Evolutionary conservation across 2,329 filamentous ascomycete species (phyloP).

Genomic region (Fusarium secorum): DNA sequence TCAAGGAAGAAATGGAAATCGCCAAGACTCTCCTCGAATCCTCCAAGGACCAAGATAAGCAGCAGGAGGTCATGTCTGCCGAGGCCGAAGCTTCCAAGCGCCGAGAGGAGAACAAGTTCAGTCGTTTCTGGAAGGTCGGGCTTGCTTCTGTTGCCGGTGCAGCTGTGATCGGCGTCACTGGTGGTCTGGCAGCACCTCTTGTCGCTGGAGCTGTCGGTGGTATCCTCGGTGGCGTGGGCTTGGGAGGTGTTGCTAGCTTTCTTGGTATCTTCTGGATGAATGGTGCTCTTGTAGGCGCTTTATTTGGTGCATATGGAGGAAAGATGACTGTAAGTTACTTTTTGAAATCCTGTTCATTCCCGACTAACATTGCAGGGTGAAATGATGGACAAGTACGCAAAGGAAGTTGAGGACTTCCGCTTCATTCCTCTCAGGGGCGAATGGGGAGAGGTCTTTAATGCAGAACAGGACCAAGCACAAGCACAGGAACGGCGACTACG

Average conservation of each 20-base stretch:
- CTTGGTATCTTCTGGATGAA: constrained; percentile 88
- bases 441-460: constrained; percentile 44
- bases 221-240: constrained; percentile 83
- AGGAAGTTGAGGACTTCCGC: constrained; percentile 81
- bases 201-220: constrained; percentile 86
- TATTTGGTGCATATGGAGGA: constrained; percentile 90
- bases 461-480: constrained; percentile 32
- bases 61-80: constrained; percentile 67
- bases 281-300: constrained; percentile 80
- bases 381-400: constrained; percentile 88
- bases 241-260: constrained; percentile 87
- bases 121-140: constrained; percentile 88
- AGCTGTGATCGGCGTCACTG: constrained; percentile 88
- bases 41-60: constrained; percentile 54
- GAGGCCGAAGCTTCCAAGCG: constrained; percentile 79
- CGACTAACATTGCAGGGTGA: constrained; percentile 61
- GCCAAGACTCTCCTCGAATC: constrained; percentile 77
- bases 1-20: constrained; percentile 76
- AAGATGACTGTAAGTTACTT: constrained; percentile 63
- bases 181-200: constrained; percentile 86
- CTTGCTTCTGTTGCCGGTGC: constrained; percentile 89
- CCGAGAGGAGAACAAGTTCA: constrained; percentile 72
- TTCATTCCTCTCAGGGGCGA: constrained; percentile 76
- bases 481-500: constrained; percentile 64
- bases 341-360: no score